Conservation (phyloP, 805 yeast species). For the Candida michaelii region DNA sequence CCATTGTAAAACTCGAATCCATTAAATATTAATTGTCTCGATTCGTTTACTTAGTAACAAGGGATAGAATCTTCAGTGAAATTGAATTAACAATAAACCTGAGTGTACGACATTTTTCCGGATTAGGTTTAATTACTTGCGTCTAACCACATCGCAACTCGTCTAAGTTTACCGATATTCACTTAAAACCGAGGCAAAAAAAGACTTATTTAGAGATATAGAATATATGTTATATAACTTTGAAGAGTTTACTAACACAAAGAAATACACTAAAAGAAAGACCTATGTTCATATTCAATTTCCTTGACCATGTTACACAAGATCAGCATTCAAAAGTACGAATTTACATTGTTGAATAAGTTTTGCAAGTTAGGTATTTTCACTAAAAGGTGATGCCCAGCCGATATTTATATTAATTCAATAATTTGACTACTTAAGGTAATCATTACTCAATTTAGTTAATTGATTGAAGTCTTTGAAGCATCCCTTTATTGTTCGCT, state of each 20-base stretch:
- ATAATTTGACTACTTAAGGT: neutral
- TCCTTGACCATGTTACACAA: too few relatives aligned
- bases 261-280: too few relatives aligned
- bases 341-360: neutral
- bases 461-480: neutral
- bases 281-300: too few relatives aligned
- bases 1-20: neutral
- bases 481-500: constrained; percentile 3
- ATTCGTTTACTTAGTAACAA: constrained; percentile 2
- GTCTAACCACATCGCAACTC: neutral
- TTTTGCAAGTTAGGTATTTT: neutral
- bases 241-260: too few relatives aligned
- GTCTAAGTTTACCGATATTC: neutral
- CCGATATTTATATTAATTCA: neutral
- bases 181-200: too few relatives aligned
- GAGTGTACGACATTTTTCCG: constrained; percentile 1
- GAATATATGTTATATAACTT: too few relatives aligned
- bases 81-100: neutral
- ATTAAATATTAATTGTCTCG: neutral
- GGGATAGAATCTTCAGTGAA: neutral
- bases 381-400: neutral
- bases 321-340: neutral
- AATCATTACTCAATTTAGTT: neutral
- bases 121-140: constrained; percentile 3
- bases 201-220: too few relatives aligned